Evolutionary conservation across 352 stramenopile species (phyloP), one percentile per base, ranked within the genome.

Genomic region (Globisporangium cylindrosporum): DNA sequence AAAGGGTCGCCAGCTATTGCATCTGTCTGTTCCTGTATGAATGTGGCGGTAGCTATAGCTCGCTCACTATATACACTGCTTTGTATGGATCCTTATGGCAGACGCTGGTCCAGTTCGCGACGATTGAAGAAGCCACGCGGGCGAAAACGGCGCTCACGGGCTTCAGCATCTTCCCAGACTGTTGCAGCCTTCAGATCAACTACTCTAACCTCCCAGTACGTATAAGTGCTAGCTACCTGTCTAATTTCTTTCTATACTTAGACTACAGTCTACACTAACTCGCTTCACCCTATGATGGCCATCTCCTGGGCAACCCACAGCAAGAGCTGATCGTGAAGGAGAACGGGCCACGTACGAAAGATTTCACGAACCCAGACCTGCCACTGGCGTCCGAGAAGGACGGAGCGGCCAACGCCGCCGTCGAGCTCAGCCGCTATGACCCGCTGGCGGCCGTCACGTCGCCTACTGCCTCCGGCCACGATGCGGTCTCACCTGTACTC

Each of bases 251-350:
- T 55, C 55, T 7, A 5, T 24, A 15, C 29, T 32, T 32, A 0
- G 25, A 12, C 14, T 18, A 10, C 14, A 12, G 7, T 46, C 9
- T 9, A 57, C 14, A 0, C 5, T 15, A 48, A 27, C 25, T 49
- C 41, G 2, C 41, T 49, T 49, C 15, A 14, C 4, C 0, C 18
- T 49, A 3, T 46, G 12, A 12, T 43, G 36, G 18, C 29, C 29
- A 32, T 49, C 41, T 49, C 43, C n/a, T 12, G 43, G 18, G 7
- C 5, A 51, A 51, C 12, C 24, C 25, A 24, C 49, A 81, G 75
- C 77, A 90, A 75, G 81, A 90, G 48, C 63, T 90, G 9, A 77
- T 88, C 43, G 81, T 90, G 46, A 90, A 90, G 43, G 80, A 85
- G 60, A 90, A 90, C 32, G 79, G 79, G 7, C 55, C 73, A 15